Evolutionary conservation across 129 eudicot genomes (phyloP).

Genomic region (Lactuca sativa): DNA sequence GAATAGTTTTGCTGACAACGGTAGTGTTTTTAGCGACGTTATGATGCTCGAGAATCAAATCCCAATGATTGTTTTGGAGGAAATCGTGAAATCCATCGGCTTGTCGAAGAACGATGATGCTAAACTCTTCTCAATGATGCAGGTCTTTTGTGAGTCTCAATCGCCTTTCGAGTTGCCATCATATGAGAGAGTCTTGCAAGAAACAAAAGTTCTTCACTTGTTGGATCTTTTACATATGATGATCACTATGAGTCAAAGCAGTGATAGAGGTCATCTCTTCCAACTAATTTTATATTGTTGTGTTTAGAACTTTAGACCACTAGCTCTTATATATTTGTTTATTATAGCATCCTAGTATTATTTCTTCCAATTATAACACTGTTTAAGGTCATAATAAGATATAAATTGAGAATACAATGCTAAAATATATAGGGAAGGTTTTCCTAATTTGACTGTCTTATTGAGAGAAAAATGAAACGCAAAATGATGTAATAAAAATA

Average conservation of each 20-base stretch:
- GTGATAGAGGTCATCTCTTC: background rate
- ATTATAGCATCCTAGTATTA: too few species aligned
- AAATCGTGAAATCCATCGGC: conserved; percentile 10
- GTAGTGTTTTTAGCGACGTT: conserved; percentile 26
- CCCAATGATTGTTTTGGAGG: conserved; percentile 27
- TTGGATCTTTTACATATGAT: conserved; percentile 21
- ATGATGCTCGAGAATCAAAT: conserved; percentile 50
- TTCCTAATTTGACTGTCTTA: too few species aligned
- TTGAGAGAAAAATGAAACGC: too few species aligned
- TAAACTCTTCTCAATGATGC: conserved; percentile 16
- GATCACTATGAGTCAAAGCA: conserved; percentile 4
- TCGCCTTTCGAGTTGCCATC: conserved; percentile 8
- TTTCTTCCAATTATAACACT: too few species aligned
- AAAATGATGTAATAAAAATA: too few species aligned
- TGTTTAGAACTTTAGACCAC: too few species aligned
- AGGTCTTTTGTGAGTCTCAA: conserved; percentile 15
- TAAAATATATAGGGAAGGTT: too few species aligned
- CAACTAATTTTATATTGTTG: too few species aligned
- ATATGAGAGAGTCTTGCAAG: background rate
- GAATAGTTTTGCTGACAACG: background rate
- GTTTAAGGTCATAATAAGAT: too few species aligned
- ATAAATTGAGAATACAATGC: too few species aligned
- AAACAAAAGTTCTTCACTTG: conserved; percentile 12
- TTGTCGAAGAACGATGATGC: background rate
- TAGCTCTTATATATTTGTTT: too few species aligned